Percentiles rank a stretch among this genome's conserved stretches.
These are phyloP conservation scores for Trichomonas gallinae DNA, from an alignment of 208 protist genomes.

Conservation along the genomic window DNA sequence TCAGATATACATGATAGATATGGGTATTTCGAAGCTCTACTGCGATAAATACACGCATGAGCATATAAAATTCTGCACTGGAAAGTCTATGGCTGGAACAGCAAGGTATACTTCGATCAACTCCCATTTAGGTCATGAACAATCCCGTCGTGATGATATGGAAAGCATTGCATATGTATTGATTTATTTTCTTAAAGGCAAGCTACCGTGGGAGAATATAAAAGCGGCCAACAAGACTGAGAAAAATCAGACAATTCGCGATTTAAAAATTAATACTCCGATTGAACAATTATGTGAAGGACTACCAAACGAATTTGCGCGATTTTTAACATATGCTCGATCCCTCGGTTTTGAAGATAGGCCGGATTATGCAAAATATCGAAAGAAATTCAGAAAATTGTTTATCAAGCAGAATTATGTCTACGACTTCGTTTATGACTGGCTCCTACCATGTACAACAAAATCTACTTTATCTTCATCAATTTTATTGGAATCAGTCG, in stretches of 20 bases:
- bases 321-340: neutral
- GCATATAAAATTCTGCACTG: conserved; percentile 87
- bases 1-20: conserved; percentile 33
- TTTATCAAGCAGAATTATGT: neutral
- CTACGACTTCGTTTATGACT: neutral
- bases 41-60: conserved; percentile 82
- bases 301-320: conserved; percentile 27
- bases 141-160: conserved; percentile 48
- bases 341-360: neutral
- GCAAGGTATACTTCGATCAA: conserved; percentile 96
- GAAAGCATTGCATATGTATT: conserved; percentile 95
- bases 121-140: conserved; percentile 94
- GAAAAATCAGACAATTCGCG: conserved; percentile 93
- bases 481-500: neutral
- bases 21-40: conserved; percentile 90
- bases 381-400: neutral
- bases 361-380: neutral
- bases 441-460: neutral
- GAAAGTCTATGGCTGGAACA: conserved; percentile 60
- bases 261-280: conserved; percentile 80
- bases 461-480: neutral
- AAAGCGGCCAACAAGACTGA: conserved; percentile 78
- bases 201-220: conserved; percentile 90
- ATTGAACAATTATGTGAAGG: conserved; percentile 79
- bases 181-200: conserved; percentile 93